A percentile compares a stretch with the other conserved stretches of the same genome.
Evolutionary conservation across 1,139 yeast species (phyloP).

Genomic region (Taphrina wiesneri): DNA sequence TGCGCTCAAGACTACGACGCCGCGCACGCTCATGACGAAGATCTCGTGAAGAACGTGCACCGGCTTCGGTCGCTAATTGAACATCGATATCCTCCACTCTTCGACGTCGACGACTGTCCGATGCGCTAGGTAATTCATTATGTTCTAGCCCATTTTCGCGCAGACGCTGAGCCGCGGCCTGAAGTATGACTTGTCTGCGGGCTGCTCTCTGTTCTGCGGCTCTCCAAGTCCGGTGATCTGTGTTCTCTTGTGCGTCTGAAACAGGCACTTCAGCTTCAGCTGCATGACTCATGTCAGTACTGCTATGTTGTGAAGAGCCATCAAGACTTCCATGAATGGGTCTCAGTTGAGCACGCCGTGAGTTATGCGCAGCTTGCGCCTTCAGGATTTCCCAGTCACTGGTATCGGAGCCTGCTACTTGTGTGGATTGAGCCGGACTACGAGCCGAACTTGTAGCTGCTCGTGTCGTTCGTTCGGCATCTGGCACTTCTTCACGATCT

Average conservation of each 20-base stretch:
- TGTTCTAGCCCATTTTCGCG: neutral
- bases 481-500: neutral
- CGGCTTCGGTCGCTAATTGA: conserved; percentile 6
- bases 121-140: neutral
- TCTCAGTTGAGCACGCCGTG: neutral
- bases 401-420: too few relatives aligned
- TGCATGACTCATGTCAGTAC: too few relatives aligned
- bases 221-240: neutral
- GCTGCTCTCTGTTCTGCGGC: conserved; percentile 21
- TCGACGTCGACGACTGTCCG: neutral
- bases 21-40: conserved; percentile 31
- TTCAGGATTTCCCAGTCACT: conserved; percentile 11
- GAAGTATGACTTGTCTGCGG: conserved; percentile 17
- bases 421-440: too few relatives aligned
- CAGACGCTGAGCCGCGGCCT: conserved; percentile 5
- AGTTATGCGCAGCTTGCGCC: conserved; percentile 5
- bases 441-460: neutral
- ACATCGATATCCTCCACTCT: conserved; percentile 6
- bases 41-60: neutral
- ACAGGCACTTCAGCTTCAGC: neutral
- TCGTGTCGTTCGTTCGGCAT: neutral
- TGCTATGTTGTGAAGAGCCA: too few relatives aligned
- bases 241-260: neutral
- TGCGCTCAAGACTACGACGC: conserved; percentile 20
- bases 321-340: too few relatives aligned